Base-by-base conservation (phyloP, 2,329 filamentous ascomycete species). In the Byssochlamys sp. region DNA sequence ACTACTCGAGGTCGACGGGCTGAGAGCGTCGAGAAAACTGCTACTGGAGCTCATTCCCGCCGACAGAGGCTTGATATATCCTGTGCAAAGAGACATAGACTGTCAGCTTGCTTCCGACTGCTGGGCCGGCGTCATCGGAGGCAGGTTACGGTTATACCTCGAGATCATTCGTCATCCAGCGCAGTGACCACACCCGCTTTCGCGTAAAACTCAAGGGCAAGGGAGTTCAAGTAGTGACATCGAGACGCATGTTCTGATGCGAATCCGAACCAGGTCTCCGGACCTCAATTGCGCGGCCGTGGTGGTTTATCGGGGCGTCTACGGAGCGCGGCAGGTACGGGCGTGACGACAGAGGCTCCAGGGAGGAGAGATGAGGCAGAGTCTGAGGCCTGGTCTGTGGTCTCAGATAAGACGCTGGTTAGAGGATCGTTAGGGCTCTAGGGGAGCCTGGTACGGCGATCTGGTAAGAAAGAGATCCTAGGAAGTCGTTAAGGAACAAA, bases 41-140 rank as follows among this genome's bases (percentile, higher is more conserved):
- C 64, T 69, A 65, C 71, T 69, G 63, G 70, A 72, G 74, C 67
- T 76, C 73, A 76, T 76, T 70, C 71, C 73, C 71, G 61, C 62
- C 60, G 65, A 61, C 58, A n/a, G 39, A 29, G 14, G 26, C 54
- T 50, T 24, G 39, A 50, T 50, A 45, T 29, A 55, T 50, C 54
- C 54, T 50, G 14, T 33, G 10, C 55, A 60, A 53, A 55, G 60
- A 60, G 58, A 57, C 57, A 33, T 58, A 60, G 39, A 60, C 63
- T 55, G 55, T 66, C 62, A 61, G 61, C 62, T 27, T 54, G 25
- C 27, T 19, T 14, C 65, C 65, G 62, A 60, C 61, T 54, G 56
- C 25, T 26, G 25, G 24, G 24, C 33, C 14, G n/a, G 45, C 26
- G 49, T 68, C 69, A 70, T 72, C 67, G 66, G 67, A 67, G 60